These are phyloP conservation scores for Ogataea hybrid DNA, from an alignment of 1,139 yeast genomes.

Conservation along the genomic window DNA sequence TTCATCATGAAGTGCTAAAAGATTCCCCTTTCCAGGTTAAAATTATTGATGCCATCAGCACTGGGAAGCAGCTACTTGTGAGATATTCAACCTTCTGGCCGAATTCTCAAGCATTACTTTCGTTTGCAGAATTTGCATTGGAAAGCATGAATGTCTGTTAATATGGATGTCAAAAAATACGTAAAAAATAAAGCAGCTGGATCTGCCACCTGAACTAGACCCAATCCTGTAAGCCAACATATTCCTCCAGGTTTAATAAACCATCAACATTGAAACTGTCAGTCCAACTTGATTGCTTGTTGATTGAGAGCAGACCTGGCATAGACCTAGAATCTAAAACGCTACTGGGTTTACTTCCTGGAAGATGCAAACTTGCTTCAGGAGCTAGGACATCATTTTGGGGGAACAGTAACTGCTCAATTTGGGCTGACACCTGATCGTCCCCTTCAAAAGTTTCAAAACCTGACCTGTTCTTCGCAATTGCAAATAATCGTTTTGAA, in stretches of 20 bases:
- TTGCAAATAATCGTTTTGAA: conserved; percentile 6
- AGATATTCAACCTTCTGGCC: neutral
- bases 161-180: too few species aligned
- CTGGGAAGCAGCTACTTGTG: neutral
- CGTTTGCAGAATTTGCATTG: neutral
- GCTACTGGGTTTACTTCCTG: too few species aligned
- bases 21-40: neutral
- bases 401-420: conserved; percentile 21
- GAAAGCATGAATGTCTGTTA: neutral
- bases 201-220: neutral
- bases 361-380: neutral
- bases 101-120: neutral
- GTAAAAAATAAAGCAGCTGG: neutral
- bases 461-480: neutral
- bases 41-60: neutral
- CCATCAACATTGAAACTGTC: conserved; percentile 18
- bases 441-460: neutral
- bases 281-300: conserved; percentile 20
- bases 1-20: neutral
- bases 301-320: neutral
- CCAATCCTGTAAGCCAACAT: conserved; percentile 1
- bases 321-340: neutral
- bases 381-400: conserved; percentile 2
- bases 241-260: conserved; percentile 14
- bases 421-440: conserved; percentile 12